Evolutionary conservation across 2,329 filamentous ascomycete genomes (phyloP).

Genomic region (Endothia cerciana): DNA sequence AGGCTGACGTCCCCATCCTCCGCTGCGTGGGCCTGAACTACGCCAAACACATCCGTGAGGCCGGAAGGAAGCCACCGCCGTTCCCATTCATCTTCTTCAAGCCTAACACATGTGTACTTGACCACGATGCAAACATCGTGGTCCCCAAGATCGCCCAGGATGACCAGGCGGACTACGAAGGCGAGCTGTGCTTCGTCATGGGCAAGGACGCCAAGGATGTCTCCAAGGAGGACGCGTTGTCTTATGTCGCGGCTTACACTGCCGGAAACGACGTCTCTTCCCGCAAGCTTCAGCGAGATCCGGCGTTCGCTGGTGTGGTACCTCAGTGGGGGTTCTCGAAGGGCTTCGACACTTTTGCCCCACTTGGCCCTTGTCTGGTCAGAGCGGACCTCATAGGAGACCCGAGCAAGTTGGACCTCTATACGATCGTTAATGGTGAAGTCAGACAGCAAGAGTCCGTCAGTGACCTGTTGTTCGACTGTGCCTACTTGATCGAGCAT

Average conservation of each 20-base stretch:
- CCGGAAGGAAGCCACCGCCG: conserved; percentile 52
- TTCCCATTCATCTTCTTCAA: conserved; percentile 57
- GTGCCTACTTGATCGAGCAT: conserved; percentile 42
- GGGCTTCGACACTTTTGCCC: conserved; percentile 60
- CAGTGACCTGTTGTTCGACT: conserved; percentile 50
- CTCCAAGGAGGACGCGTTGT: conserved; percentile 45
- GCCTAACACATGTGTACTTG: conserved; percentile 44
- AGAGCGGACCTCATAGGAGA: conserved; percentile 45
- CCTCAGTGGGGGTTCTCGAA: conserved; percentile 63
- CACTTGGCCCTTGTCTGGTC: conserved; percentile 55
- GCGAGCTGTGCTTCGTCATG: conserved; percentile 52
- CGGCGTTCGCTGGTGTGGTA: conserved; percentile 51
- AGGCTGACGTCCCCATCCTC: conserved; percentile 57
- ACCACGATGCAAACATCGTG: conserved; percentile 42
- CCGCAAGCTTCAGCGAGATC: conserved; percentile 56
- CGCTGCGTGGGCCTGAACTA: conserved; percentile 65
- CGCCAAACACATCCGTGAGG: conserved; percentile 59
- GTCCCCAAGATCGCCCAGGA: conserved; percentile 55
- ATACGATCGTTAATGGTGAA: conserved; percentile 52
- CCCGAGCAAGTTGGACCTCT: conserved; percentile 46
- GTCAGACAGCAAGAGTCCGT: conserved; percentile 47
- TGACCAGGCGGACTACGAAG: conserved; percentile 53
- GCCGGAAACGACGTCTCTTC: conserved; percentile 59
- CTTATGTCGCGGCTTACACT: conserved; percentile 58
- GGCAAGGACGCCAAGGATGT: conserved; percentile 49